A percentile compares a stretch with the other conserved stretches of the same genome.
phyloP scores from a whole-genome alignment of 2,329 filamentous ascomycete species.

The Fusarium longipes region DNA sequence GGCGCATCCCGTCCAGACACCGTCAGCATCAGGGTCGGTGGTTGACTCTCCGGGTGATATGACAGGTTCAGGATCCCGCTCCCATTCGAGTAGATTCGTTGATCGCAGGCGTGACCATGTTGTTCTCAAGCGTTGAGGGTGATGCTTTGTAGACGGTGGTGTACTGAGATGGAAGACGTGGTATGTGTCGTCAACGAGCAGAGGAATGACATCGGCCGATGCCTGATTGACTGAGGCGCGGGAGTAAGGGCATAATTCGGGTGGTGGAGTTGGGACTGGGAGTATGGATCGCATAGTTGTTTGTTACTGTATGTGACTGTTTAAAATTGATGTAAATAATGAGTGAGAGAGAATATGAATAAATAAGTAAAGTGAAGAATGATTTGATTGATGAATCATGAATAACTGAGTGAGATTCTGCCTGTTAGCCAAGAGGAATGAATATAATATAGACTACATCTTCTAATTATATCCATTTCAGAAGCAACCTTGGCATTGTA shows the following conservation, averaged over 20 bases:
- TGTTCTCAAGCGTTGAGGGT: constrained; percentile 49
- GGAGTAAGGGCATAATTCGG: constrained; percentile 44
- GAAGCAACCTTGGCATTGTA: not conserved
- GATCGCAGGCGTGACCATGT: constrained; percentile 50
- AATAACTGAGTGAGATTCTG: too few relatives aligned
- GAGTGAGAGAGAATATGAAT: not conserved
- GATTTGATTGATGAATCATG: not conserved
- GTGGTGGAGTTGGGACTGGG: constrained; percentile 41
- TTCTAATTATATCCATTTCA: constrained; percentile 29
- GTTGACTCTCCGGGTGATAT: constrained; percentile 39
- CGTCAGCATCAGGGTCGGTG: constrained; percentile 47
- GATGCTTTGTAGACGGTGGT: constrained; percentile 49
- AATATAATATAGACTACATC: not conserved
- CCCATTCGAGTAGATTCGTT: constrained; percentile 48
- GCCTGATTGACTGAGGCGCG: constrained; percentile 47
- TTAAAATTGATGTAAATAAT: not conserved
- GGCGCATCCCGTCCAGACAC: constrained; percentile 51
- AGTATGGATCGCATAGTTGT: constrained; percentile 36
- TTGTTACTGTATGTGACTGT: not conserved
- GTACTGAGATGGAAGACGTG: constrained; percentile 53
- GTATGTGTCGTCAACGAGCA: constrained; percentile 52
- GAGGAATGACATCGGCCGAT: constrained; percentile 52
- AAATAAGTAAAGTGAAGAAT: not conserved
- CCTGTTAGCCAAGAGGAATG: constrained; percentile 7
- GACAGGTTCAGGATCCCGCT: constrained; percentile 42